Evolutionary conservation across 1,284 basidiomycete species (phyloP).

Genomic region (Heterobasidion parviporum): DNA sequence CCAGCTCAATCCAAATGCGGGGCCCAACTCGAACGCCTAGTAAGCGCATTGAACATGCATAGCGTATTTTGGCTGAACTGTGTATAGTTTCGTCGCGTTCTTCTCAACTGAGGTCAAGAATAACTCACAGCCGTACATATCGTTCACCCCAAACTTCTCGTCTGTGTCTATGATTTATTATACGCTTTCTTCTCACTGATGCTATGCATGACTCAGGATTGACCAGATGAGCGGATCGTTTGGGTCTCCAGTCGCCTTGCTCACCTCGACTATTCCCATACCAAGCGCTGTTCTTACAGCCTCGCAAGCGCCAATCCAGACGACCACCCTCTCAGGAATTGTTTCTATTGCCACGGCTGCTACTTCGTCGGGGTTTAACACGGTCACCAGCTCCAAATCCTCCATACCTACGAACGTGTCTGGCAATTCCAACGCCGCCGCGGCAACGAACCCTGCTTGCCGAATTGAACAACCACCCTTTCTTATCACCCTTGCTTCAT

Average conservation of each 20-base stretch:
- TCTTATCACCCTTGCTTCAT: not conserved
- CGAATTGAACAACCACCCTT: too few relatives aligned
- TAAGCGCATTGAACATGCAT: conserved; percentile 22
- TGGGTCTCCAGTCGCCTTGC: conserved; percentile 34
- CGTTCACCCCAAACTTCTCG: conserved; percentile 46
- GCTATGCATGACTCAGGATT: conserved; percentile 27
- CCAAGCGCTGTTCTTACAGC: conserved; percentile 25
- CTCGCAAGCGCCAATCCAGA: conserved; percentile 12
- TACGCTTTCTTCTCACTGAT: conserved; percentile 1
- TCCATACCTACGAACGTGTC: not conserved
- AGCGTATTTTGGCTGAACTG: not conserved
- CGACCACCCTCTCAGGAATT: conserved; percentile 5
- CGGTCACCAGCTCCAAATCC: not conserved
- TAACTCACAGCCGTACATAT: conserved; percentile 28
- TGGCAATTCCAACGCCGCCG: too few relatives aligned
- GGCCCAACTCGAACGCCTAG: conserved; percentile 47
- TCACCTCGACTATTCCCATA: conserved; percentile 38
- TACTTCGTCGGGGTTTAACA: not conserved
- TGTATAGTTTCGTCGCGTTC: conserved; percentile 50
- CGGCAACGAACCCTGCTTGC: too few relatives aligned
- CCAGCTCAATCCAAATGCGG: conserved; percentile 30
- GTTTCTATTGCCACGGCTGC: not conserved
- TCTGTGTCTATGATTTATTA: conserved; percentile 26
- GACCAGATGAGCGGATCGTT: conserved; percentile 52
- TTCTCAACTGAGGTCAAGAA: conserved; percentile 31